Percentiles rank a stretch among this genome's conserved stretches.
These are phyloP conservation scores for Lactarius evosmus DNA, from an alignment of 768 basidiomycete genomes.

Conservation along the genomic window DNA sequence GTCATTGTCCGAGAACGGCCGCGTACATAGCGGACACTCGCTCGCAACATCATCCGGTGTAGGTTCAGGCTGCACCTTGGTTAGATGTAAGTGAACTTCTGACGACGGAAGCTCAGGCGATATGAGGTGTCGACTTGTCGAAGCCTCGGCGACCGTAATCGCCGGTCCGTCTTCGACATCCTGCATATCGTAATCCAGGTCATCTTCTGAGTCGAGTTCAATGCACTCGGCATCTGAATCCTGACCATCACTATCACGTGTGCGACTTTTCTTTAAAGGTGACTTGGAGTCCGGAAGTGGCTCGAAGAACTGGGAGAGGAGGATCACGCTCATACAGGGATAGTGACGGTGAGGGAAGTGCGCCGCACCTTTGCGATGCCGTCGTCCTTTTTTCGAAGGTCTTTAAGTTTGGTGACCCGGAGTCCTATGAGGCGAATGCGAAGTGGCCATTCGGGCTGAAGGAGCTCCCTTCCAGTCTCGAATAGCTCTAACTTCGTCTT, in stretches of 20 bases:
- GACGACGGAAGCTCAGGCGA: slow-evolving; percentile 14
- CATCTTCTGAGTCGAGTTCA: slow-evolving; percentile 40
- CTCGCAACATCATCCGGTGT: slow-evolving; percentile 24
- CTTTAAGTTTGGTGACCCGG: slow-evolving; percentile 84
- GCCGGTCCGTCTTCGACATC: slow-evolving; percentile 5
- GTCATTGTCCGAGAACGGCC: slow-evolving; percentile 65
- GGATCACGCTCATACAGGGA: not conserved
- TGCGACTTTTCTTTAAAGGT: slow-evolving; percentile 43
- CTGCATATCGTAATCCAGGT: slow-evolving; percentile 2
- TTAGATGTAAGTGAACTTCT: not conserved
- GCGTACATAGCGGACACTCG: slow-evolving; percentile 73
- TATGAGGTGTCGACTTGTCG: slow-evolving; percentile 6
- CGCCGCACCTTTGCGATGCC: slow-evolving; percentile 71
- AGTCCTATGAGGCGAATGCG: slow-evolving; percentile 84
- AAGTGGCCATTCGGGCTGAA: slow-evolving; percentile 77
- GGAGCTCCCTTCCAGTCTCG: slow-evolving; percentile 76
- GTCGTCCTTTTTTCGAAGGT: slow-evolving; percentile 52
- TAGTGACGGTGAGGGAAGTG: not conserved
- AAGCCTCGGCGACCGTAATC: not conserved
- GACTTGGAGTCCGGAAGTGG: slow-evolving; percentile 32
- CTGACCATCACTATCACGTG: slow-evolving; percentile 27
- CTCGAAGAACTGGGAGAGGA: slow-evolving; percentile 54
- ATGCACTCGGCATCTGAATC: slow-evolving; percentile 49
- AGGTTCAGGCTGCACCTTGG: slow-evolving; percentile 6
- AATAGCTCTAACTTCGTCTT: slow-evolving; percentile 70